These are phyloP conservation scores for Ogataea methylovora DNA, from an alignment of 805 yeast genomes.

Conservation along the genomic window DNA sequence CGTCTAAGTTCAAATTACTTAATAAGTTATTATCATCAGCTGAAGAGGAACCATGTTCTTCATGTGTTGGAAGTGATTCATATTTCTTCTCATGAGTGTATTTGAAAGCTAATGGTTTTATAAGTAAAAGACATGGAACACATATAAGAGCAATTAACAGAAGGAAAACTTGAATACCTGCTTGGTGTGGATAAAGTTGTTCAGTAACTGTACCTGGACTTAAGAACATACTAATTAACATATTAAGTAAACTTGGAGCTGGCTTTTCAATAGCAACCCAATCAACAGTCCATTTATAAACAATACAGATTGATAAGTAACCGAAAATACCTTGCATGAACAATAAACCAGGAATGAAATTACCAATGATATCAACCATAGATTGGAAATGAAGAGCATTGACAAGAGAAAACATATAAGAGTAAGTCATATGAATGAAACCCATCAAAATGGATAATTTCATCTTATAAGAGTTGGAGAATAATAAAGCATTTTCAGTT, in stretches of 20 bases:
- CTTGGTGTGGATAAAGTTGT: conserved; percentile 74
- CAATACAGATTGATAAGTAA: conserved; percentile 74
- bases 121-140: conserved; percentile 85
- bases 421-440: conserved; percentile 87
- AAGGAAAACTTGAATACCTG: conserved; percentile 62
- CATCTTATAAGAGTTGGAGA: conserved; percentile 96
- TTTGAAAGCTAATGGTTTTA: conserved; percentile 60
- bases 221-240: conserved; percentile 92
- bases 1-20: conserved; percentile 29
- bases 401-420: conserved; percentile 75
- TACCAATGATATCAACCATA: conserved; percentile 77
- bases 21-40: conserved; percentile 25
- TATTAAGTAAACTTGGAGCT: conserved; percentile 91
- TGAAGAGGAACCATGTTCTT: conserved; percentile 11
- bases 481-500: conserved; percentile 81
- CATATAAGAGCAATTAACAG: conserved; percentile 74
- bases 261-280: conserved; percentile 73
- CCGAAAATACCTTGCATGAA: conserved; percentile 98
- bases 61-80: conserved; percentile 28
- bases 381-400: conserved; percentile 68
- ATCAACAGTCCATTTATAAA: conserved; percentile 92
- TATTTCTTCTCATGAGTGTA: conserved; percentile 44
- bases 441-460: conserved; percentile 94
- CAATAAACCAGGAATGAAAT: conserved; percentile 86
- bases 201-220: conserved; percentile 87